phyloP scores from a whole-genome alignment of 352 stramenopile genomes.

The Phytopythium mirpurense region DNA sequence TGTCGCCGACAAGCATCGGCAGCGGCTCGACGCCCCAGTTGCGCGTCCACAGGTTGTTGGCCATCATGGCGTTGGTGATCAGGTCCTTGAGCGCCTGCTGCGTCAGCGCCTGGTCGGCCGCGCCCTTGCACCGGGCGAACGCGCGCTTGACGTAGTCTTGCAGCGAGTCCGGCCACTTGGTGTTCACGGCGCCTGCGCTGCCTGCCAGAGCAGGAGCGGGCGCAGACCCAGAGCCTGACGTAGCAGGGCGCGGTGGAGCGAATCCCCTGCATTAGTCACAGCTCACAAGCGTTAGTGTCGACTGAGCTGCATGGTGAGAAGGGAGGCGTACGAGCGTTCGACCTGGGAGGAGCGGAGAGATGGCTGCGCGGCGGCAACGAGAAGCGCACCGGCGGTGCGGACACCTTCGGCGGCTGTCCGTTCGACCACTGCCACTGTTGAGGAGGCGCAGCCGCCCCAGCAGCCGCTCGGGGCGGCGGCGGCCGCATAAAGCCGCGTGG shows the following conservation, averaged over 20 bases:
- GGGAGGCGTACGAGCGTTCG: neutral
- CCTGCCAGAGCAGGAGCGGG: slow-evolving; percentile 9
- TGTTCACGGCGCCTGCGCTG: slow-evolving; percentile 22
- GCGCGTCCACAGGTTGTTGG: slow-evolving; percentile 79
- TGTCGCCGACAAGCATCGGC: slow-evolving; percentile 60
- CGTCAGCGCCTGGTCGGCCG: slow-evolving; percentile 67
- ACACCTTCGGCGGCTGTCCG: slow-evolving; percentile 22
- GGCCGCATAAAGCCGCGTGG: slow-evolving; percentile 23
- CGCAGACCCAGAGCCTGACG: slow-evolving; percentile 8
- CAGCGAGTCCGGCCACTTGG: slow-evolving; percentile 79
- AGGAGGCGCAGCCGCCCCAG: slow-evolving; percentile 12
- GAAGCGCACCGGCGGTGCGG: slow-evolving; percentile 42
- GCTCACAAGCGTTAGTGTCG: neutral
- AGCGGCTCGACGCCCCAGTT: slow-evolving; percentile 78
- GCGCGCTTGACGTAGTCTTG: slow-evolving; percentile 86
- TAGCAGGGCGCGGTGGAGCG: slow-evolving; percentile 9
- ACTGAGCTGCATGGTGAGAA: too few species aligned
- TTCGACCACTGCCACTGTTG: slow-evolving; percentile 71
- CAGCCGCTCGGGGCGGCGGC: slow-evolving; percentile 24
- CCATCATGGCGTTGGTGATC: slow-evolving; percentile 83
- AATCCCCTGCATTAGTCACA: slow-evolving; percentile 9
- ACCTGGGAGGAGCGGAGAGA: slow-evolving; percentile 4
- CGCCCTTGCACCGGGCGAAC: slow-evolving; percentile 73
- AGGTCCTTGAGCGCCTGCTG: slow-evolving; percentile 78
- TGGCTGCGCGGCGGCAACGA: slow-evolving; percentile 17